phyloP scores from a whole-genome alignment of 116 monocot species.

The Papilionanthe hybrid region DNA sequence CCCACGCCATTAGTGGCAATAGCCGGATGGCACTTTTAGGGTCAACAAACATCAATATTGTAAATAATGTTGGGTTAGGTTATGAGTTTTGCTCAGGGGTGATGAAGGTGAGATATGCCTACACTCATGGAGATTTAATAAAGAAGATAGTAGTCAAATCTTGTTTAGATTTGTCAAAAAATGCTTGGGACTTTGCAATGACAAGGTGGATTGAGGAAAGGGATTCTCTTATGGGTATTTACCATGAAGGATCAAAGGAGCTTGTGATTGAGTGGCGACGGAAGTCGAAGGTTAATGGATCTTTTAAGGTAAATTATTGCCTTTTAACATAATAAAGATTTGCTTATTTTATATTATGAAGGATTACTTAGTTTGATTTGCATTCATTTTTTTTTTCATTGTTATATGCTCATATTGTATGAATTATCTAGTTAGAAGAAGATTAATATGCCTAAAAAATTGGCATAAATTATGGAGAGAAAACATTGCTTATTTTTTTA shows the following conservation, averaged over 20 bases:
- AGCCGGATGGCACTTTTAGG: slow-evolving; percentile 17
- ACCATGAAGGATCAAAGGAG: slow-evolving; percentile 19
- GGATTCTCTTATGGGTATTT: slow-evolving; percentile 23
- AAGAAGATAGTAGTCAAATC: slow-evolving; percentile 27
- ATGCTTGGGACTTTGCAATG: slow-evolving; percentile 35
- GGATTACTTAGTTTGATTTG: not conserved
- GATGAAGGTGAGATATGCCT: slow-evolving; percentile 27
- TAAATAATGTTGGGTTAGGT: slow-evolving; percentile 23
- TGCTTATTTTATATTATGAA: no score
- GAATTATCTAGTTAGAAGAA: no score
- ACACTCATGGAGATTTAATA: slow-evolving; percentile 20
- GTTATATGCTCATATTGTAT: no score
- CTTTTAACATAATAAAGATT: not conserved
- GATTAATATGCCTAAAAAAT: no score
- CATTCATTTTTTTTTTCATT: not conserved
- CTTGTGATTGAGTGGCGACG: slow-evolving; percentile 32
- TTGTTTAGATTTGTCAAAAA: slow-evolving; percentile 23
- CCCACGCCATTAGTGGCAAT: not conserved
- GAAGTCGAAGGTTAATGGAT: slow-evolving; percentile 29
- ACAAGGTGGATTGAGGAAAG: slow-evolving; percentile 22
- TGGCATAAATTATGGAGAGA: no score
- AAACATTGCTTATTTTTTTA: no score
- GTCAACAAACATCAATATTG: slow-evolving; percentile 17
- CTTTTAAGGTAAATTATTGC: slow-evolving; percentile 33
- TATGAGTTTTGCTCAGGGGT: slow-evolving; percentile 18